Evolutionary conservation across 2,329 filamentous ascomycete species (phyloP).

Genomic region (Pseudogymnoascus sp.): DNA sequence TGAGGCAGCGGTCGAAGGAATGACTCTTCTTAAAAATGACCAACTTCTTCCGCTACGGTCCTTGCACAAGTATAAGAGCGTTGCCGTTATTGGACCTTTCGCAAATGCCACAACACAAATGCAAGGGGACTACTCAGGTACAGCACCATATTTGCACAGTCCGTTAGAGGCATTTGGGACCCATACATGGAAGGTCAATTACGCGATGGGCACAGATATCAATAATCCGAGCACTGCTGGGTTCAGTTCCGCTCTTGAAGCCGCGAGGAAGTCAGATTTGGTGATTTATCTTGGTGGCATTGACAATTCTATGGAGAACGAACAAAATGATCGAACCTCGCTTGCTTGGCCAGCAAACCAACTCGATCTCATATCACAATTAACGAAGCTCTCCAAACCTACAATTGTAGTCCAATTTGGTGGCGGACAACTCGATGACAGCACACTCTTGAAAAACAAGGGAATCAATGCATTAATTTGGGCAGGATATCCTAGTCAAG

Average conservation of each 20-base stretch:
- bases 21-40: slow-evolving; percentile 22
- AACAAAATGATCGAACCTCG: slow-evolving; percentile 40
- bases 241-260: slow-evolving; percentile 27
- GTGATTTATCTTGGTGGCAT: slow-evolving; percentile 49
- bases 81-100: slow-evolving; percentile 21
- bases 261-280: slow-evolving; percentile 38
- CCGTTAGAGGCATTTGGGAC: slow-evolving; percentile 40
- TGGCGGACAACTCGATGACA: slow-evolving; percentile 44
- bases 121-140: slow-evolving; percentile 22
- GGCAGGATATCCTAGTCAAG: slow-evolving; percentile 53
- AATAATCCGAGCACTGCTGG: slow-evolving; percentile 27
- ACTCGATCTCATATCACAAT: slow-evolving; percentile 40
- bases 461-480: slow-evolving; percentile 46
- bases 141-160: slow-evolving; percentile 17
- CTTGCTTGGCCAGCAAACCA: slow-evolving; percentile 46
- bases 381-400: slow-evolving; percentile 39
- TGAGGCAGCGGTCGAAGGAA: slow-evolving; percentile 20
- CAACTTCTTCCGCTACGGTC: slow-evolving; percentile 17
- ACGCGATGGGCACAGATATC: slow-evolving; percentile 32
- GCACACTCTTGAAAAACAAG: slow-evolving; percentile 37
- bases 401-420: slow-evolving; percentile 42
- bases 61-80: slow-evolving; percentile 7
- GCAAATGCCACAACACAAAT: slow-evolving; percentile 21
- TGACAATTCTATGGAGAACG: slow-evolving; percentile 43
- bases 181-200: slow-evolving; percentile 19